Percentiles rank a stretch among this genome's conserved stretches.
Conservation (phyloP, 2,329 filamentous ascomycete species). For the Neurospora sp. region DNA sequence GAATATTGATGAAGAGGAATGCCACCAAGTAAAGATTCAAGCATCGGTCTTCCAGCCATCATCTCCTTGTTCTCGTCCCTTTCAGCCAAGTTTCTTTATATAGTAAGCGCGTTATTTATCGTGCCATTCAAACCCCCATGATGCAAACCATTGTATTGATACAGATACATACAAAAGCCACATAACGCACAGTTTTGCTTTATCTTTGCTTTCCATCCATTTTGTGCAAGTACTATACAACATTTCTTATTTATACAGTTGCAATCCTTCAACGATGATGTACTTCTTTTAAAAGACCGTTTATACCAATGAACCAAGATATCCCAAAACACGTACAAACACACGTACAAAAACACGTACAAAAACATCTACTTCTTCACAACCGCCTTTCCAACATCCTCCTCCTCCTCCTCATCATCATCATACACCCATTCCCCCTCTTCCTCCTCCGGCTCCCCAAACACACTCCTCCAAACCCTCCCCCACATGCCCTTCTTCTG, state of each 20-base stretch:
- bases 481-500: conserved; percentile 93
- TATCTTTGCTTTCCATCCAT: not conserved
- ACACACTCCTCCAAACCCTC: conserved; percentile 62
- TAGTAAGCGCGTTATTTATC: not conserved
- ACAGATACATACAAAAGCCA: not conserved
- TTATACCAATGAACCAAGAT: not conserved
- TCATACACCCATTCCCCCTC: conserved; percentile 35
- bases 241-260: not conserved
- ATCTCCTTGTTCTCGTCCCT: not conserved
- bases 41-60: not conserved
- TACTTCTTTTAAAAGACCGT: not conserved
- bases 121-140: too few species aligned
- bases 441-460: conserved; percentile 48
- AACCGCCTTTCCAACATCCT: not conserved
- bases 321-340: not conserved
- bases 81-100: not conserved
- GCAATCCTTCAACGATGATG: not conserved
- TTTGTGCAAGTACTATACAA: not conserved
- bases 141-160: not conserved
- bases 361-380: not conserved
- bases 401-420: conserved; percentile 39
- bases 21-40: not conserved
- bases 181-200: not conserved
- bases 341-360: not conserved
- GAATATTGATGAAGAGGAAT: not conserved